Evolutionary conservation across 257 asterid genomes (phyloP), one percentile per base, ranked within the genome.

Genomic region (Nicotiana benthamiana): DNA sequence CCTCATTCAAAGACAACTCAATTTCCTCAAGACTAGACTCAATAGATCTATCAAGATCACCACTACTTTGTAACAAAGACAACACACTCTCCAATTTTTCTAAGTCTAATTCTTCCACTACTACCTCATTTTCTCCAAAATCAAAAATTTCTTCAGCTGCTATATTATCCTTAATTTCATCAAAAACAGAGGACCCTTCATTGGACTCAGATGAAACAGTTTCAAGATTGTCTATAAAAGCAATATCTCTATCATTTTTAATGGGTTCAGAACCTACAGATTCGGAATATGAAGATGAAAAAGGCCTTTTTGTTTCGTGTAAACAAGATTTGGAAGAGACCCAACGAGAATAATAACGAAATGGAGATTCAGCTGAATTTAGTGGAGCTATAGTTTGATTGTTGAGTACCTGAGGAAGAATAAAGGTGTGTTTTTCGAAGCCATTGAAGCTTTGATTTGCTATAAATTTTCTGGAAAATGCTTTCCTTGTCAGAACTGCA

Each of bases 11-110:
- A 80, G 32, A 80, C 89, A 93, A 83, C 43, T 80, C 87, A 83
- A 88, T 75, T 48, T 56, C 88, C 34, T 90, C 89, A 20, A 92
- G 87, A 80, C 82, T 82, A 82, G 86, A 78, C 78, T 86, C 97
- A 52, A 90, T 79, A 24, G 97, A 86, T 77, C 86, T 89, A 61
- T 53, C 83, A 53, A 74, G 79, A 0, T 64, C 34, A 40, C 88
- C 93, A 67, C 93, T 86, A 80, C 92, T 89, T 88, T 90, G 96
- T 81, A 95, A 93, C 86, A 95, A 84, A 66, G 93, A 90, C 91
- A 95, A 75, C 80, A 95, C 82, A 76, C 62, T 60, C 87, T 92
- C 93, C 68, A 95, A 84, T 75, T 82, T 87, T 81, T 92, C 92
- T 5, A 24, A 68, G 83, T 87, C 92, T 79, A 86, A 82, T 79